Base-by-base conservation (phyloP, 106 monocot genomes). In the Vanilla planifolia region DNA sequence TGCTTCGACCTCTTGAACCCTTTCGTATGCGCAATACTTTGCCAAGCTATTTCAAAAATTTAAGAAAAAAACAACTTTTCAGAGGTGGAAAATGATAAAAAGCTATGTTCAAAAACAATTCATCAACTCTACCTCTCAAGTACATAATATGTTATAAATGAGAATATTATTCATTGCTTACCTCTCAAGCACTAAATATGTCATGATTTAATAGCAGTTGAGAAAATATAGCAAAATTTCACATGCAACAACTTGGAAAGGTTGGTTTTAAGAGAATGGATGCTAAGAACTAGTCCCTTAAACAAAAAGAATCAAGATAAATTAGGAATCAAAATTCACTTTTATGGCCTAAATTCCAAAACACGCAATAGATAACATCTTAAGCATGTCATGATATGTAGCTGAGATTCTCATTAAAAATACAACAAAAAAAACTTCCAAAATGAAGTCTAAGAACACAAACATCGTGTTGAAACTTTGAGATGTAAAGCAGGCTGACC, bases 21-120 rank as follows among this genome's bases (percentile, higher is more conserved):
- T 93, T 93, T 41, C 79, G 72, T 34, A 93, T 57, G n/a, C 93
- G 80, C 26, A 93, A 66, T 13, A 93, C 93, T 76, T 88, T 93
- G 5, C 88, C 88, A 34, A 79, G 51, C 93, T 93, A 62, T 67
- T 73, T 15, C 35, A 63, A 2, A 51, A 32, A 42, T 3, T 2
- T 3, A 25, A 5, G 24, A 51, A 24, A 24, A 50, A 51, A 51
- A 8, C 8, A 51, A 25, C 6, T 25, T 22, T 25, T 51, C 24
- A 24, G 21, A 24, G 24, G 0, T 6, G 1, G 1, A 51, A 51
- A 51, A 13, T 5, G 25, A 51, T 24, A 25, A 13, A 48, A 48
- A 25, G 2, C 23, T 25, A 13, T 8, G 50, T 51, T 10, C 37
- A 37, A 10, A 37, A 6, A 37, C 37, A 6, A 10, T 5, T 37